These are phyloP conservation scores for Trichoderma gracile DNA, from an alignment of 2,329 filamentous ascomycete species.

Conservation along the genomic window DNA sequence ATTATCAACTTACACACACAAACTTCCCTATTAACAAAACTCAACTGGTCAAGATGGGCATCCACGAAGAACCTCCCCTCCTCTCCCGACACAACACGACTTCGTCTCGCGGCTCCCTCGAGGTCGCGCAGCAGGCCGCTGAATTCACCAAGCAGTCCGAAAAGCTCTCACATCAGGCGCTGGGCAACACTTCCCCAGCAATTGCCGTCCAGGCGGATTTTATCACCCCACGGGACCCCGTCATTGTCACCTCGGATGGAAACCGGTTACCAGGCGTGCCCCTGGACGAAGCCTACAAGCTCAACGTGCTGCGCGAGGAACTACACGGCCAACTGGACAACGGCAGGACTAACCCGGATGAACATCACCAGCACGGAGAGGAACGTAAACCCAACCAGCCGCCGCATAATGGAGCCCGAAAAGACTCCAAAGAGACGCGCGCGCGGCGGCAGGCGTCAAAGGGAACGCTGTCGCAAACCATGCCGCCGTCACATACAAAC, in stretches of 20 bases:
- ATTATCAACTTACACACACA: not conserved
- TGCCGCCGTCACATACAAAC: slow-evolving; percentile 69
- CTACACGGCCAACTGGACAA: slow-evolving; percentile 38
- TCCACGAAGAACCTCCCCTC: not conserved
- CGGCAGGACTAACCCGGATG: slow-evolving; percentile 33
- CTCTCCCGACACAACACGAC: not conserved
- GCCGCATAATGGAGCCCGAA: slow-evolving; percentile 30
- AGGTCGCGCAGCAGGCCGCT: slow-evolving; percentile 47
- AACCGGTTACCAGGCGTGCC: slow-evolving; percentile 68
- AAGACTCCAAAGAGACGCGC: slow-evolving; percentile 37
- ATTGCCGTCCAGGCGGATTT: slow-evolving; percentile 64
- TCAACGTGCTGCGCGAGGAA: slow-evolving; percentile 63
- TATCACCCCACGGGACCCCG: slow-evolving; percentile 69
- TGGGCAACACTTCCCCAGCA: slow-evolving; percentile 34
- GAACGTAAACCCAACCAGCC: slow-evolving; percentile 33
- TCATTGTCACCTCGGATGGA: slow-evolving; percentile 68
- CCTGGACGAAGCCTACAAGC: slow-evolving; percentile 66
- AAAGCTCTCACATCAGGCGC: slow-evolving; percentile 51
- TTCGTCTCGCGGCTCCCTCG: slow-evolving; percentile 28
- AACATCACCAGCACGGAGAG: slow-evolving; percentile 39
- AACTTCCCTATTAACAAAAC: not conserved
- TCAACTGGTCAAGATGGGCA: slow-evolving; percentile 9
- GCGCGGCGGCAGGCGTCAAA: slow-evolving; percentile 48
- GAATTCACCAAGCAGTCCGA: slow-evolving; percentile 64
- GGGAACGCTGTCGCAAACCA: slow-evolving; percentile 48